Evolutionary conservation across 2,329 filamentous ascomycete species (phyloP), one percentile per base, ranked within the genome.

Genomic region (Elsinoe perseae): DNA sequence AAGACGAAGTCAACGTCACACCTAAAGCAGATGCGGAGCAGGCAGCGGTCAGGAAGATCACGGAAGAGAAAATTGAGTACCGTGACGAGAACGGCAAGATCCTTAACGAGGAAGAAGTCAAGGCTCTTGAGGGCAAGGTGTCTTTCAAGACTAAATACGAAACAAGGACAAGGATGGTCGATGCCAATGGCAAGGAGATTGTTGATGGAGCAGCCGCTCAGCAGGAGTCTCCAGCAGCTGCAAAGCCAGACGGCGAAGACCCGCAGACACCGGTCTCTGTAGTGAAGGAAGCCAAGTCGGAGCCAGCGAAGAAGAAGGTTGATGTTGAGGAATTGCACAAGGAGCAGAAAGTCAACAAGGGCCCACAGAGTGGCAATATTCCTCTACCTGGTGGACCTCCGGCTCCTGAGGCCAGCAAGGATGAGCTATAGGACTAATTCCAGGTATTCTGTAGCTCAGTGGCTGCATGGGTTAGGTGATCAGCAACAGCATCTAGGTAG

Each of bases 81-180:
- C 87, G 93, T 55, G 93, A 97, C 70, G 89, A 96, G 71, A 79
- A 95, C 64, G 93, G 93, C 62, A 96, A 96, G 67, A 70, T 97
- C 28, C 80, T 98, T 28, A 77, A 92, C 66, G 83, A 86, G 56
- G 87, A 90, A 66, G 82, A 95, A 69, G 90, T 98, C 58, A 82
- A 86, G 65, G 82, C 81, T 18, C 81, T 98, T 28, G 82, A 92
- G 70, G 93, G 92, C 65, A 95, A 95, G 72, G 91, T 97, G 58
- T 89, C 89, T 65, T 96, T 98, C 75, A 85, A 95, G 75, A 97
- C 93, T 10, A 86, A 86, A 63, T 96, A 96, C 69, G 92, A 97
- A 77, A 96, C 92, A n/a, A 82, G 87, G 61, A 96, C 90, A 7
- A 85, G 89, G 57, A 73, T 97, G 56, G 78, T 95, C 38, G 89